phyloP scores from a whole-genome alignment of 768 basidiomycete genomes.

The Termitomyces sp. region DNA sequence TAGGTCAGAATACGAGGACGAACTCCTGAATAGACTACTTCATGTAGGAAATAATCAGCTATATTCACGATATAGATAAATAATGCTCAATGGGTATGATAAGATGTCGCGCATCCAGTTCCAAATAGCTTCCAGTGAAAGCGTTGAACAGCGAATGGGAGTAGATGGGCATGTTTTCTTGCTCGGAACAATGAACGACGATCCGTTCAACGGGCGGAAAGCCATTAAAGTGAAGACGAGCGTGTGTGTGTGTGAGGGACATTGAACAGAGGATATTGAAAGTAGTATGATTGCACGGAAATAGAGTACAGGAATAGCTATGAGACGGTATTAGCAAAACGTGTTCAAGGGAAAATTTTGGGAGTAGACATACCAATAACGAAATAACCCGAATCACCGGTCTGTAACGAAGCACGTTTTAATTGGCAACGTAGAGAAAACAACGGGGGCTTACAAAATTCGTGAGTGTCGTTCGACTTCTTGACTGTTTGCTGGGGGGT shows the following conservation, averaged over 20 bases:
- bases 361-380: constrained; percentile 20
- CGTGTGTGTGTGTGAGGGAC: constrained; percentile 19
- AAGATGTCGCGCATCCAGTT: constrained; percentile 21
- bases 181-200: constrained; percentile 87
- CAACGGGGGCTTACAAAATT: constrained; percentile 72
- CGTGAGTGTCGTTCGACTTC: constrained; percentile 91
- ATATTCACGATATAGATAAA: constrained; percentile 1
- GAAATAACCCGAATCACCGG: constrained; percentile 25
- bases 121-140: constrained; percentile 22
- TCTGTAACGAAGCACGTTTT: constrained; percentile 26
- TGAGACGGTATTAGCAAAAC: not conserved
- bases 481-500: constrained; percentile 89
- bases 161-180: constrained; percentile 45
- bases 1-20: not conserved
- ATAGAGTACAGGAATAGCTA: constrained; percentile 17
- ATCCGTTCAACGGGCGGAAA: constrained; percentile 58
- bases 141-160: constrained; percentile 30
- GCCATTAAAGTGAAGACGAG: constrained; percentile 88
- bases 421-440: not conserved
- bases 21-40: constrained; percentile 23
- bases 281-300: constrained; percentile 16
- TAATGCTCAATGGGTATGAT: constrained; percentile 1
- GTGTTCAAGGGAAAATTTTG: not conserved
- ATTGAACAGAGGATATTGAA: not conserved
- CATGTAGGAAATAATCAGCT: constrained; percentile 4